Evolutionary conservation across 495 filamentous ascomycete species (phyloP), one percentile per base, ranked within the genome.

Genomic region (Physcia stellaris): DNA sequence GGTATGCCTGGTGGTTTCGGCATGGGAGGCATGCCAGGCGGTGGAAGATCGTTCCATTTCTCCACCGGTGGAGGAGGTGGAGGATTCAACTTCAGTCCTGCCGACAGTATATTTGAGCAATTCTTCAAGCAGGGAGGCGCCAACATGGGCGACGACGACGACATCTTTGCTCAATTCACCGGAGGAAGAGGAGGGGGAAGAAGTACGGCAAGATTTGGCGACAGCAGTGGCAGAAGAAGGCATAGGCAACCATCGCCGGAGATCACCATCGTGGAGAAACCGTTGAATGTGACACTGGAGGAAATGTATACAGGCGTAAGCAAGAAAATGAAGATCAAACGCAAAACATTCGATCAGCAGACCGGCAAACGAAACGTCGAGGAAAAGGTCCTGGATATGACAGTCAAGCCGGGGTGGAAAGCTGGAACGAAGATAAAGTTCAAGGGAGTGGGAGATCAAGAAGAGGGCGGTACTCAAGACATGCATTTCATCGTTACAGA

Each of bases 361-460:
- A 83, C 70, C 19, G 84, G 85, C 30, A 93, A 86, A 62, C 74
- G 81, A 47, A 86, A 67, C 21, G 80, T 79, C 3, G 80, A 87
- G 41, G 92, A 98, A 42, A 80, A 86, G 42, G 83, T 93, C 6
- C 58, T 98, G 15, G 86, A 94, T 54, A 88, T 95, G 41, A 79
- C 80, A 37, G 92, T 96, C 59, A 94, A 95, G 62, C 81, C 83
- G 22, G 90, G 90, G 32, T 69, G 94, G 57, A 92, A 94, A 58
- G 82, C 86, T 41, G 90, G 90, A 17, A 90, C 84, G 43, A 98
- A 95, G 70, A 92, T 98, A 49, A 93, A 94, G 62, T 98, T 92
- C 53, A 80, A 83, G 58, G 84, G 86, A 21, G 83, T 96, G 22
- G 90, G 92, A 1, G 92, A 96, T 58, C 86, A 95, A 54, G 86